Evolutionary conservation across 345 rosid genomes (phyloP).

Genomic region (Linum lewisii): DNA sequence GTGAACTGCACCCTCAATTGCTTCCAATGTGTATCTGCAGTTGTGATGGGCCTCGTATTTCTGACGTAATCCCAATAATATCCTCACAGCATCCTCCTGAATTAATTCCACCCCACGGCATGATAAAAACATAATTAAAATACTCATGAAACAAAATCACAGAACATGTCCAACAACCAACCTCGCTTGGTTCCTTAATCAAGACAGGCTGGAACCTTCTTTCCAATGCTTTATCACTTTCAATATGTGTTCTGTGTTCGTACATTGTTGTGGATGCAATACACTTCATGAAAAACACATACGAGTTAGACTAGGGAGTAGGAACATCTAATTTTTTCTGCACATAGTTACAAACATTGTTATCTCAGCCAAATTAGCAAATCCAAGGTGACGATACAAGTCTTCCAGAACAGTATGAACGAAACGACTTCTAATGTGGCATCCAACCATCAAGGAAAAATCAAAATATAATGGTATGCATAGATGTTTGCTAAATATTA

Average conservation of each 20-base stretch:
- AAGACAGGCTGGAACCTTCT: slow-evolving; percentile 91
- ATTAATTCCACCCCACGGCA: slow-evolving; percentile 12
- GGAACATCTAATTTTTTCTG: not conserved
- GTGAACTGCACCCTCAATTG: slow-evolving; percentile 84
- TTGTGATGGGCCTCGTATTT: slow-evolving; percentile 90
- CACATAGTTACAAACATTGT: not conserved
- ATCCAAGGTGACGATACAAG: too few relatives aligned
- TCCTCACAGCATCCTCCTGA: slow-evolving; percentile 87
- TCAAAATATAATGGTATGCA: not conserved
- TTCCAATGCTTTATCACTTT: slow-evolving; percentile 90
- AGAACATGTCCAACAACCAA: slow-evolving; percentile 16
- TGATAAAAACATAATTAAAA: slow-evolving; percentile 18
- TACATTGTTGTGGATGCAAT: slow-evolving; percentile 90
- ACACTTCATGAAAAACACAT: slow-evolving; percentile 51
- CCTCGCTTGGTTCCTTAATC: slow-evolving; percentile 90
- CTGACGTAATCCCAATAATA: slow-evolving; percentile 76
- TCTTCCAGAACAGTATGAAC: too few relatives aligned
- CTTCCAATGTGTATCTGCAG: slow-evolving; percentile 71
- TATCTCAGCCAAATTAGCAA: too few relatives aligned
- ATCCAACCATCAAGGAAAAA: too few relatives aligned
- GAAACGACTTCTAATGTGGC: too few relatives aligned
- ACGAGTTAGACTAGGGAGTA: not conserved
- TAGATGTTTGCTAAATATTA: too few relatives aligned
- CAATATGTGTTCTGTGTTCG: slow-evolving; percentile 77
- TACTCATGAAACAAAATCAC: slow-evolving; percentile 8